These are phyloP conservation scores for Eimeria falciformis DNA, from an alignment of 169 alveolate genomes.

Conservation along the genomic window DNA sequence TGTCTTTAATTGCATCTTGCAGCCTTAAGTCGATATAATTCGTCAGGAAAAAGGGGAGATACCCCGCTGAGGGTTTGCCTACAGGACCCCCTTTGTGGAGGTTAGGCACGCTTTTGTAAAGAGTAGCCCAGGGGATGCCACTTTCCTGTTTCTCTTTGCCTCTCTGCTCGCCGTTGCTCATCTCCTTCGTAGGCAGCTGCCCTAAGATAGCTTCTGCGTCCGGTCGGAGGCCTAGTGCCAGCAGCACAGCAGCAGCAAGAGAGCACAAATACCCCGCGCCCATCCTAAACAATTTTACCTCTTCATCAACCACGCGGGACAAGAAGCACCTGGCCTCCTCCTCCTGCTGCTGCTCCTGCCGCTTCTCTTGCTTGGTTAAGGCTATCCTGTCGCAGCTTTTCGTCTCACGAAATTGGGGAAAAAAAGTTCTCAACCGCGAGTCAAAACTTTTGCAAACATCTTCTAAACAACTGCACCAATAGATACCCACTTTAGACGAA, in stretches of 20 bases:
- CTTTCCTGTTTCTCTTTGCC: no score
- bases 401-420: no score
- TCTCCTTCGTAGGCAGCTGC: not conserved
- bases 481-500: slow-evolving; percentile 18
- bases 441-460: not conserved
- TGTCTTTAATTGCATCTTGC: slow-evolving; percentile 7
- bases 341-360: not conserved
- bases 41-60: slow-evolving; percentile 2
- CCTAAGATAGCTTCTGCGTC: slow-evolving; percentile 8
- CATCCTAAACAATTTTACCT: slow-evolving; percentile 6
- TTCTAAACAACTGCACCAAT: slow-evolving; percentile 53
- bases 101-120: no score
- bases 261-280: slow-evolving; percentile 51
- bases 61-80: no score
- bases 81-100: no score
- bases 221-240: slow-evolving; percentile 45
- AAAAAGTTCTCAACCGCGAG: not conserved
- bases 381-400: no score
- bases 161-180: not conserved
- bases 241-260: slow-evolving; percentile 55
- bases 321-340: no score
- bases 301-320: no score
- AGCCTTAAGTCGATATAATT: slow-evolving; percentile 7
- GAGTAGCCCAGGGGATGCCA: no score
- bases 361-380: no score